Base-by-base conservation (phyloP, 2,329 filamentous ascomycete genomes). In the Knufia fluminis region DNA sequence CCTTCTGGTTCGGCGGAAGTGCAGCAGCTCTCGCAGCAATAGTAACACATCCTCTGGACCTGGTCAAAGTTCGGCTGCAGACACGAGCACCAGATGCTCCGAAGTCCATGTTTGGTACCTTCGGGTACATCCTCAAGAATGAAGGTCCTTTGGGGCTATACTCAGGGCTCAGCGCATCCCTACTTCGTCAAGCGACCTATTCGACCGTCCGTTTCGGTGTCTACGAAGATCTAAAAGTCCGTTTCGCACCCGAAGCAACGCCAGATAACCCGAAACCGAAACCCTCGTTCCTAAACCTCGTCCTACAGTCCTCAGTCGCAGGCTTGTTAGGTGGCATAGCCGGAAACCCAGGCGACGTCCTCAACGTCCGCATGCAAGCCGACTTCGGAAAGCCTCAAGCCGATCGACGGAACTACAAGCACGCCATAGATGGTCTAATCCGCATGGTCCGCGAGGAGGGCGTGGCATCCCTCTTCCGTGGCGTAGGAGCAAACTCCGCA, bases 341-440 rank as follows among this genome's bases (percentile, higher is more conserved):
- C 4, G 92, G 92, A 57, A 98, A 97, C 70, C 89, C 90, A 2
- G 91, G 90, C 57, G 92, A 98, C 66, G 89, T 98, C 28, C 76
- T 96, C 62, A 98, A 98, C 68, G 92, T 98, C 44, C 87, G 92
- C 57, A 98, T 98, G 92, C 92, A 98, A 71, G 87, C 94, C 69
- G 92, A 85, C 60, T 83, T 86, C 2, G 81, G 88, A 0, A 79
- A 96, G 1, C 85, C 89, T 0, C 61, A 70, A 1, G 76, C 76
- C 3, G 73, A 94, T 62, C 81, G 87, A 42, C 79, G 91, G 50
- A 92, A 94, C 68, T 98, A 98, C 71, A 83, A 81, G 55, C 79
- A 97, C 66, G 92, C 90, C 2, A 66, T 96, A 42, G 83, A 97
- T 64, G 92, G 92, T 23, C 74, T 97, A 60, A 70, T 85, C 22